Evolutionary conservation across 2,329 filamentous ascomycete genomes (phyloP).

Genomic region (Hymenoscyphus repandus): DNA sequence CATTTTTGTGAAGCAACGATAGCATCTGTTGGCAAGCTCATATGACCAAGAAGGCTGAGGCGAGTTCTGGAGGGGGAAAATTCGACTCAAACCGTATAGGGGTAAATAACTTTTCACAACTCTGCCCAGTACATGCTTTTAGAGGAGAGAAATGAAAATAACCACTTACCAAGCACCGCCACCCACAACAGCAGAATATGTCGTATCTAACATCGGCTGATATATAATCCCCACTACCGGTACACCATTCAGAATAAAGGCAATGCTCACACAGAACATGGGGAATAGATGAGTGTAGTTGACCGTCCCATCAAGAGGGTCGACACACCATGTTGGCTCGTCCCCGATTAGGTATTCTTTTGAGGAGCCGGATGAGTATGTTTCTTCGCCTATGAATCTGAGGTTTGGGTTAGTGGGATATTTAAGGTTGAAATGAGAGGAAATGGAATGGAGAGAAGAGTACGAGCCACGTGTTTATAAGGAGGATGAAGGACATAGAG

Average conservation of each 20-base stretch:
- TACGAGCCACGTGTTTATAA: not conserved
- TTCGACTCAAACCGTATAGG: too few relatives aligned
- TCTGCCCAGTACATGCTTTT: too few relatives aligned
- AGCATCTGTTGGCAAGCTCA: too few relatives aligned
- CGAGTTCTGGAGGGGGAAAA: too few relatives aligned
- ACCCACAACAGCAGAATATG: slow-evolving; percentile 63
- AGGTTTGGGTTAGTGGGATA: not conserved
- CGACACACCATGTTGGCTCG: slow-evolving; percentile 68
- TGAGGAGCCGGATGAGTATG: slow-evolving; percentile 63
- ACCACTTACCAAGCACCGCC: slow-evolving; percentile 53
- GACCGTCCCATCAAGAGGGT: slow-evolving; percentile 72
- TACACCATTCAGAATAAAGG: slow-evolving; percentile 52
- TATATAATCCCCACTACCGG: slow-evolving; percentile 68
- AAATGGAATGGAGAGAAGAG: too few relatives aligned
- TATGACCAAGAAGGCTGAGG: too few relatives aligned
- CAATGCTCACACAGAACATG: slow-evolving; percentile 78
- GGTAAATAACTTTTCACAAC: too few relatives aligned
- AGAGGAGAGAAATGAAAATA: not conserved
- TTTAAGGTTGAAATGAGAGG: too few relatives aligned
- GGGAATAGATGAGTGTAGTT: slow-evolving; percentile 78
- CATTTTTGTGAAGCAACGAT: too few relatives aligned
- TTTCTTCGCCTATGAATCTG: slow-evolving; percentile 74
- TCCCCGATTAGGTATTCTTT: slow-evolving; percentile 62
- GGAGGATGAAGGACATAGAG: not conserved
- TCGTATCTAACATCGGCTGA: slow-evolving; percentile 63